Percentiles rank a stretch among this genome's conserved stretches.
Evolutionary conservation across 2,329 filamentous ascomycete genomes (phyloP).

Genomic region (Trichothecium sympodiale): DNA sequence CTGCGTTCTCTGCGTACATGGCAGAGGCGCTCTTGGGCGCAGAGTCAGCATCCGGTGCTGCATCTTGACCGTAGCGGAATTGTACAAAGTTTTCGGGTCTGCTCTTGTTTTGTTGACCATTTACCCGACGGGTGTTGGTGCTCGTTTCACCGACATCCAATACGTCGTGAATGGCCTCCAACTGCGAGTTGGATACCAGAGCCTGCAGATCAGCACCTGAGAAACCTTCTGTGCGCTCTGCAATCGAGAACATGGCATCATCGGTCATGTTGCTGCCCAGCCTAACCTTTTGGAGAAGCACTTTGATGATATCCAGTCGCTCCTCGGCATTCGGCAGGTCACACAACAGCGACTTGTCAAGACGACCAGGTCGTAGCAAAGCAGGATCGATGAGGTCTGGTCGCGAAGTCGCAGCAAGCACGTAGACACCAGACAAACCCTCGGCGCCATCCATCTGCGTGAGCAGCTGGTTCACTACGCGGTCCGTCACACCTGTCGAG

Average conservation of each 20-base stretch:
- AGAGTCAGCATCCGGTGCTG: slow-evolving; percentile 28
- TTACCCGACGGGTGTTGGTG: slow-evolving; percentile 18
- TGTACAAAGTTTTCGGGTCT: slow-evolving; percentile 56
- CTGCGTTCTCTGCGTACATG: slow-evolving; percentile 62
- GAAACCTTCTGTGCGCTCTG: slow-evolving; percentile 73
- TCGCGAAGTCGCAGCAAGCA: slow-evolving; percentile 84
- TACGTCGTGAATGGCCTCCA: slow-evolving; percentile 93
- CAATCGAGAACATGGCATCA: slow-evolving; percentile 59
- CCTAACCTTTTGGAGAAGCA: slow-evolving; percentile 72
- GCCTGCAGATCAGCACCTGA: slow-evolving; percentile 92
- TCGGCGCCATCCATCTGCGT: slow-evolving; percentile 99
- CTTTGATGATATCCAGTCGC: slow-evolving; percentile 75
- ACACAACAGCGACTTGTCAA: slow-evolving; percentile 89
- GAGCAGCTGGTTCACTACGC: slow-evolving; percentile 94
- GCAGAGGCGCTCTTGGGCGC: slow-evolving; percentile 38
- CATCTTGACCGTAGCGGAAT: slow-evolving; percentile 65
- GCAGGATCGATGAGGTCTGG: slow-evolving; percentile 95
- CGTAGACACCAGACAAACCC: slow-evolving; percentile 88
- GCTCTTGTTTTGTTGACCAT: slow-evolving; percentile 18
- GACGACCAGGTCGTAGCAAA: slow-evolving; percentile 75
- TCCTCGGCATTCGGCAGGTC: slow-evolving; percentile 76
- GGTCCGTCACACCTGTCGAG: slow-evolving; percentile 94
- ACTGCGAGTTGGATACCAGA: slow-evolving; percentile 87
- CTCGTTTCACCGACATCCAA: slow-evolving; percentile 44
- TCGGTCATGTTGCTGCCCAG: slow-evolving; percentile 55